Evolutionary conservation across 495 filamentous ascomycete species (phyloP), one percentile per base, ranked within the genome.

Genomic region (Astrocystis sublimbata): DNA sequence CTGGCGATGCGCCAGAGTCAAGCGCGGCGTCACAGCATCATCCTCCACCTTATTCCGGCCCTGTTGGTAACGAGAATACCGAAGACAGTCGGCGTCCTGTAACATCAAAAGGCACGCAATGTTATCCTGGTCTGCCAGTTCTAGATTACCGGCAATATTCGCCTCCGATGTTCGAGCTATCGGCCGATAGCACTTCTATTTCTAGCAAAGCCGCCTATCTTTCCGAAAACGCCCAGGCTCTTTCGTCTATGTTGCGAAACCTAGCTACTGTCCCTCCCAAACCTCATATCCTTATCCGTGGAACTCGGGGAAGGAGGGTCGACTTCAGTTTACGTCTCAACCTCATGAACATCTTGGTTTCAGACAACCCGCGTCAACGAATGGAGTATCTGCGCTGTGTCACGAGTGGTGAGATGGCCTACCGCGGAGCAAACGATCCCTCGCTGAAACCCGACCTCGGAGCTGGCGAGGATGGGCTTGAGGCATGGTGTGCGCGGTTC

Each of bases 321-420:
- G 81, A 84, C 63, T 84, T 85, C 58, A 73, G 75, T 46, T 68
- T 84, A 57, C 78, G 78, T 63, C 68, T 85, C 12, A 85, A 85
- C 61, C 73, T 83, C 35, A 79, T 85, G 75, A 73, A 70, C 41
- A 65, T 83, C 33, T 73, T 85, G 10, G 69, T 84, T 53, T 65
- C 79, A 55, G 64, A 73, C 36, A 62, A 76, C 52, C 49, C 70
- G n/a, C 60, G 56, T 3, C 63, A 74, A 40, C 67, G 75, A 13
- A 76, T 82, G 71, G 81, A 85, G 62, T 84, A 83, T 68, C 70
- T 85, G 56, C 77, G 80, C 46, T 76, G 80, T 54, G 79, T 84
- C n/a, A 74, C 69, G 0, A 65, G 67, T 15, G 78, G 74, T 12
- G 82, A 84, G 65, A 45, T 79, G 23, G 81, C 79, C 1, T 75